Evolutionary conservation across 495 filamentous ascomycete species (phyloP).

Genomic region (Cudoniella acicularis): DNA sequence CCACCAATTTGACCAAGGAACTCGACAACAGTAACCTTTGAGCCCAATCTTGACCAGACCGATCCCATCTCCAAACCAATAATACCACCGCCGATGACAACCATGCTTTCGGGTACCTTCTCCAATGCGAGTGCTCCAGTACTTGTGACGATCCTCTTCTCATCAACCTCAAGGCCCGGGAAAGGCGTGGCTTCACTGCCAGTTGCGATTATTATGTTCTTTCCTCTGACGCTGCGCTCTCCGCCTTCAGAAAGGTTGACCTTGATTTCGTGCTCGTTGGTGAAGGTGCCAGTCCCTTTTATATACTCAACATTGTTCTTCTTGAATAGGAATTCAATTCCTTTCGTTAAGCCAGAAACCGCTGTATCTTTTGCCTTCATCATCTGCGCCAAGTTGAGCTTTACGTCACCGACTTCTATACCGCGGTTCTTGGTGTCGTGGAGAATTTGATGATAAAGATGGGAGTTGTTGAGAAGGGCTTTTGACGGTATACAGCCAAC

Average conservation of each 20-base stretch:
- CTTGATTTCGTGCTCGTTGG: conserved; percentile 86
- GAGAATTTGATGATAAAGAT: conserved; percentile 94
- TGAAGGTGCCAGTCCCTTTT: conserved; percentile 85
- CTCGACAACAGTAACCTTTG: conserved; percentile 95
- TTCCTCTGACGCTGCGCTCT: conserved; percentile 74
- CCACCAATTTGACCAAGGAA: conserved; percentile 95
- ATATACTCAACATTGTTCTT: conserved; percentile 98
- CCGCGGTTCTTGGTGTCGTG: conserved; percentile 97
- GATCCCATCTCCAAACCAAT: conserved; percentile 99
- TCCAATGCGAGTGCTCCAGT: conserved; percentile 87
- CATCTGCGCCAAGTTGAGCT: conserved; percentile 90
- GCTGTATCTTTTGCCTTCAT: conserved; percentile 97
- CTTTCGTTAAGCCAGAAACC: conserved; percentile 87
- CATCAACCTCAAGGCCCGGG: conserved; percentile 91
- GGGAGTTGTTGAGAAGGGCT: conserved; percentile 98
- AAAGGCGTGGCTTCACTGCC: conserved; percentile 93
- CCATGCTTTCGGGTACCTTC: conserved; percentile 94
- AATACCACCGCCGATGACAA: conserved; percentile 97
- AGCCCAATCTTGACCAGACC: conserved; percentile 89
- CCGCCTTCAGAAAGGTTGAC: conserved; percentile 88
- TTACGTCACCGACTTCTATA: conserved; percentile 94
- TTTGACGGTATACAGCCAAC: conserved; percentile 99
- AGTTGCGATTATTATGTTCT: conserved; percentile 98
- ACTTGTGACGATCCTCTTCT: conserved; percentile 94
- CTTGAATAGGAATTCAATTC: conserved; percentile 96